These are phyloP conservation scores for Piper longum DNA, from an alignment of 164 flowering plant genomes.

Conservation along the genomic window DNA sequence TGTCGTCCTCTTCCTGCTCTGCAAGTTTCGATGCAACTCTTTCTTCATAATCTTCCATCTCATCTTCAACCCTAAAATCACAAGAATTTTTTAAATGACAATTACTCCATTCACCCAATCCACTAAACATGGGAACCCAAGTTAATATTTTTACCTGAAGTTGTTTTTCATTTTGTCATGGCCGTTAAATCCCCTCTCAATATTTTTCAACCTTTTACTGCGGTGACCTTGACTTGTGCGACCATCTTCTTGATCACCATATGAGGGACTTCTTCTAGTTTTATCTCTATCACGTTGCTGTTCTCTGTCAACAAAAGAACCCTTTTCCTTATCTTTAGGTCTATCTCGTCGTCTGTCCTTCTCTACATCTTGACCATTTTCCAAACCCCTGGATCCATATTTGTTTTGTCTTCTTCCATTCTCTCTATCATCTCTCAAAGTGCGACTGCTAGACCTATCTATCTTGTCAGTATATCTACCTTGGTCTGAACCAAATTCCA, in stretches of 20 bases:
- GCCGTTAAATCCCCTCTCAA: slow-evolving; percentile 7
- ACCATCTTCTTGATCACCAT: slow-evolving; percentile 9
- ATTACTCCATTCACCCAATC: too few relatives aligned
- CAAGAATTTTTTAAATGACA: slow-evolving; percentile 22
- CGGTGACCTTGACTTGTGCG: slow-evolving; percentile 9
- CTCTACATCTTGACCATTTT: slow-evolving; percentile 12
- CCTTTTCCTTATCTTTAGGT: slow-evolving; percentile 15
- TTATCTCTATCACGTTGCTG: slow-evolving; percentile 18
- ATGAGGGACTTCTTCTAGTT: slow-evolving; percentile 6
- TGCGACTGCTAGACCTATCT: slow-evolving; percentile 16
- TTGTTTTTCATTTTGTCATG: slow-evolving; percentile 10
- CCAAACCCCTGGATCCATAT: slow-evolving; percentile 3
- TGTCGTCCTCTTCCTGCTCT: slow-evolving; percentile 83
- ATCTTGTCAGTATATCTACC: slow-evolving; percentile 11
- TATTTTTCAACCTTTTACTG: slow-evolving; percentile 17
- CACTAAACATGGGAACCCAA: too few relatives aligned
- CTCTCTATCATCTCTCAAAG: slow-evolving; percentile 7
- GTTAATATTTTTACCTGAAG: slow-evolving; percentile 20
- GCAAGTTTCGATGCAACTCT: slow-evolving; percentile 40
- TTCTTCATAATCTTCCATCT: slow-evolving; percentile 55
- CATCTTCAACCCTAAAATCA: slow-evolving; percentile 45
- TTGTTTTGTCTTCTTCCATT: slow-evolving; percentile 9
- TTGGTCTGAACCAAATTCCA: slow-evolving; percentile 1
- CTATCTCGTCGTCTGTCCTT: slow-evolving; percentile 18
- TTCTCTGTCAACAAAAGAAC: slow-evolving; percentile 14